phyloP scores from a whole-genome alignment of 2,329 filamentous ascomycete genomes.

The Alternaria infectoria region DNA sequence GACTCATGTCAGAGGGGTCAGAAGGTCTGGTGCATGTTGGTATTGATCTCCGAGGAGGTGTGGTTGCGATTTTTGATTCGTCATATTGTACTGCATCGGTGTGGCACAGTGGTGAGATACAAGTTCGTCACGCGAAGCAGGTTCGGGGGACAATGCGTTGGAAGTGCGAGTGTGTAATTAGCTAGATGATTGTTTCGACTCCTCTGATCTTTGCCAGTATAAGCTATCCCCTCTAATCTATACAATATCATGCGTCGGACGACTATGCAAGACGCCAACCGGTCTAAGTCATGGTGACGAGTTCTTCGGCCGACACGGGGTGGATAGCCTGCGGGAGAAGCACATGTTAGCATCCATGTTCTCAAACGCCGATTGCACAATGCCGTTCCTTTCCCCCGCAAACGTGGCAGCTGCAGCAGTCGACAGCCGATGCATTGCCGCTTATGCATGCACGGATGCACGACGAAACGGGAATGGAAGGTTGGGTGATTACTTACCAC shows the following conservation, averaged over 20 bases:
- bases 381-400: background rate
- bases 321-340: slow-evolving; percentile 41
- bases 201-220: slow-evolving; percentile 1
- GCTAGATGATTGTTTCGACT: background rate
- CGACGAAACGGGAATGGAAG: slow-evolving; percentile 5
- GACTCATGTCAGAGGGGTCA: background rate
- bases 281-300: slow-evolving; percentile 30
- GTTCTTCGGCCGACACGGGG: slow-evolving; percentile 48
- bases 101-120: background rate
- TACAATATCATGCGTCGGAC: background rate
- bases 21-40: background rate
- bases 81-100: background rate
- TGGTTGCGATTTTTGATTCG: background rate
- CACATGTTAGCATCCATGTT: slow-evolving; percentile 8
- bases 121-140: background rate
- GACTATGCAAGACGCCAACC: background rate
- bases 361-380: background rate
- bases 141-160: background rate
- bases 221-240: background rate
- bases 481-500: slow-evolving; percentile 39
- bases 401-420: slow-evolving; percentile 1
- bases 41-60: background rate
- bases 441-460: slow-evolving; percentile 17
- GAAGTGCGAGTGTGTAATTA: background rate
- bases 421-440: slow-evolving; percentile 1